Evolutionary conservation across 305 asterid species (phyloP).

Genomic region (Fraxinus floribunda): DNA sequence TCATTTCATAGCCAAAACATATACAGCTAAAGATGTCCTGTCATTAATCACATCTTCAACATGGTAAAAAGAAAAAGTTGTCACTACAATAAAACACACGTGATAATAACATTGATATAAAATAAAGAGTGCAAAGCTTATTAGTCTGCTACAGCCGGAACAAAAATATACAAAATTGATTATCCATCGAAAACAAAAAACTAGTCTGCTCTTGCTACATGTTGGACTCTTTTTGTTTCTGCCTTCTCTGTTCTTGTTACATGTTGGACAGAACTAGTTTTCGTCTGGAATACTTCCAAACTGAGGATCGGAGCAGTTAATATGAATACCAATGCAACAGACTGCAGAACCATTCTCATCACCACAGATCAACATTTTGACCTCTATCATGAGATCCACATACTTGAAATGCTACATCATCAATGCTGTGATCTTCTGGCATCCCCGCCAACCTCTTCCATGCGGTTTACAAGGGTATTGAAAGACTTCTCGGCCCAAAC

Average conservation of each 20-base stretch:
- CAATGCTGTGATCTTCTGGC: constrained; percentile 22
- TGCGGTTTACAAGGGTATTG: constrained; percentile 34
- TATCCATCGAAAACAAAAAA: neutral
- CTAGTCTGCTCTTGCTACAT: neutral
- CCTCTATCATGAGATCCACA: constrained; percentile 59
- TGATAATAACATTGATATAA: neutral
- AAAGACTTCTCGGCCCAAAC: constrained; percentile 74
- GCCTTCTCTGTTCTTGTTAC: constrained; percentile 24
- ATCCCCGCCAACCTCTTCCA: constrained; percentile 50
- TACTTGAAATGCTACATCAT: constrained; percentile 46
- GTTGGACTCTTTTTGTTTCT: constrained; percentile 17
- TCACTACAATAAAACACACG: neutral
- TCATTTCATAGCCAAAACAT: neutral
- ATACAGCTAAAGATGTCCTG: neutral
- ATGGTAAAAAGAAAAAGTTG: neutral
- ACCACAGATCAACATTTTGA: constrained; percentile 60
- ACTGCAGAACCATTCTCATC: constrained; percentile 50
- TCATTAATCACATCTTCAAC: neutral
- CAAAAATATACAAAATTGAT: neutral
- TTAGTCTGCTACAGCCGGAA: neutral
- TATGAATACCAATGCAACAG: constrained; percentile 58
- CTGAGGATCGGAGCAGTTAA: constrained; percentile 65
- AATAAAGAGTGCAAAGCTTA: neutral
- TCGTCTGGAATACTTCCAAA: constrained; percentile 48
- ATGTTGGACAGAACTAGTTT: constrained; percentile 59